Base-by-base conservation (phyloP, 1,284 basidiomycete species). In the Amylostereum chailletii region DNA sequence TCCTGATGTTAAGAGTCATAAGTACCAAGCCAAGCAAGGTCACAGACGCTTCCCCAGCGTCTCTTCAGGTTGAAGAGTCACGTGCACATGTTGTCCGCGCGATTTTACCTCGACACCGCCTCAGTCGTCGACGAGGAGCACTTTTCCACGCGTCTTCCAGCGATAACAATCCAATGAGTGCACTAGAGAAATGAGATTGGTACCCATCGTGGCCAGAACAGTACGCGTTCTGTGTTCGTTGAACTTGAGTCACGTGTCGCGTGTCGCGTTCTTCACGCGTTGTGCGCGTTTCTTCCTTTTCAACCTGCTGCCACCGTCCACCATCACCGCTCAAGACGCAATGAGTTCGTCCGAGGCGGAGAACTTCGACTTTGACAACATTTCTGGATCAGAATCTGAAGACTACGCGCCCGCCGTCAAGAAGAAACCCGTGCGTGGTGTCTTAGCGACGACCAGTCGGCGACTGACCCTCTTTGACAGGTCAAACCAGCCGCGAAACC, bases 321-420 rank as follows among this genome's bases (percentile, higher is more conserved):
- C 36, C 11, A 50, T 40, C 30, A 38, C 47, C 7, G 19, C 47
- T 42, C 45, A 32, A 26, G 43, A 40, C 36, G 58, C 46, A 31
- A 78, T 79, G 77, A 77, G 72, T 58, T 75, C 74, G 48, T 83
- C 82, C 7, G 83, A 83, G 61, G 76, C 64, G 45, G 85, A 88
- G 65, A 77, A 74, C 56, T 87, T 84, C 49, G 76, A 81, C 55
- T 60, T 84, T 45, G 72, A 79, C 55, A 65, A 79, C 56, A 64
- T 79, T 41, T 84, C 78, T 42, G 82, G 70, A 11, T 80, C 76
- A 3, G 69, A 69, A 50, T 84, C 79, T 6, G 86, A 89, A 0
- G 79, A 72, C 55, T 86, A 77, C 61, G 72, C 69, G 26, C 80
- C 82, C 7, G 72, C 71, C 3, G 56, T 64, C n/a, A 83, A 83